Conservation (phyloP, 805 yeast genomes). For the Ogataea haglerorum region DNA sequence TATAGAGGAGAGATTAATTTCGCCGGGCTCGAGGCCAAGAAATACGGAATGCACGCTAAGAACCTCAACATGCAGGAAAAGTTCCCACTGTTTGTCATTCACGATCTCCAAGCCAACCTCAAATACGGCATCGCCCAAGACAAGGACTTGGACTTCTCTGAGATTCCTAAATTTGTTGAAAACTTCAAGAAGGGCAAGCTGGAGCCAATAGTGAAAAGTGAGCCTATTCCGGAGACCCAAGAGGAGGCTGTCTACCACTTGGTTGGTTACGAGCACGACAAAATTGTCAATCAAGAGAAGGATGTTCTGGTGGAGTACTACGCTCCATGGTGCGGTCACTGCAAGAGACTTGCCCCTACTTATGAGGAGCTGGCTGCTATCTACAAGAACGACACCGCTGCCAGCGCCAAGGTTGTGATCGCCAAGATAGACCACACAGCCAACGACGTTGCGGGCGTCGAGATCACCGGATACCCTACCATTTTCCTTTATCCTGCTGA, state of each 20-base stretch:
- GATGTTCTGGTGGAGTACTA: conserved; percentile 87
- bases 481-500: conserved; percentile 86
- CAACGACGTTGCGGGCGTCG: conserved; percentile 77
- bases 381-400: conserved; percentile 49
- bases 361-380: conserved; percentile 83
- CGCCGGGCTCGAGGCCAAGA: conserved; percentile 80
- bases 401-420: conserved; percentile 56
- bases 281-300: conserved; percentile 56
- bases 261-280: conserved; percentile 81
- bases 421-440: conserved; percentile 88
- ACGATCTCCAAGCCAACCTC: conserved; percentile 60
- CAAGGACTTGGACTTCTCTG: conserved; percentile 44
- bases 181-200: conserved; percentile 62
- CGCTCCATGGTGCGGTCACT: conserved; percentile 98
- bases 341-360: conserved; percentile 84
- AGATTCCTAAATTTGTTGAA: conserved; percentile 59
- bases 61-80: conserved; percentile 78
- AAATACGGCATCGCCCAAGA: conserved; percentile 78
- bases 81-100: conserved; percentile 89
- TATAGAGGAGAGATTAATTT: conserved; percentile 79
- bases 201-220: conserved; percentile 75
- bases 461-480: conserved; percentile 90
- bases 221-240: conserved; percentile 80
- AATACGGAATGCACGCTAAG: conserved; percentile 83
- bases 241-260: conserved; percentile 63